phyloP scores from a whole-genome alignment of 352 stramenopile genomes.

The Globisporangium takayamanum region DNA sequence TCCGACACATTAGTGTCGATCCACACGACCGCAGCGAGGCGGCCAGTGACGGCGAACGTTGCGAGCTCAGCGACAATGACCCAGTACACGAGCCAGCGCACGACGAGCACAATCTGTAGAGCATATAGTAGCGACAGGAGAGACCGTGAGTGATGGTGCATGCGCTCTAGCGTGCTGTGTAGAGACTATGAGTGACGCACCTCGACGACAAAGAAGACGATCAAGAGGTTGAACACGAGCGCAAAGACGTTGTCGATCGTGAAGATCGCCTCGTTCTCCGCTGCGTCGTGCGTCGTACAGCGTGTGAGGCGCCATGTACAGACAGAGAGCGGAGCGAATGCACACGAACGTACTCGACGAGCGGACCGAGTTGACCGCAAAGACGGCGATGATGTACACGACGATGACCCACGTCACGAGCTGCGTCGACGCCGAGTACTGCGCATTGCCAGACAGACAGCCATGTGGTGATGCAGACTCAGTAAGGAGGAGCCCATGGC shows the following conservation, averaged over 20 bases:
- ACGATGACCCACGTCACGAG: conserved; percentile 48
- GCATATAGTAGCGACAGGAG: not conserved
- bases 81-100: conserved; percentile 54
- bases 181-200: not conserved
- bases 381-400: conserved; percentile 44
- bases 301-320: not conserved
- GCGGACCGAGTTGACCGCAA: conserved; percentile 20
- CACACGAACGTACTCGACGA: conserved; percentile 7
- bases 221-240: conserved; percentile 12
- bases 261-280: conserved; percentile 6
- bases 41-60: conserved; percentile 16
- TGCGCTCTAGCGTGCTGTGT: too few species aligned
- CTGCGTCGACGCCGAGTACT: conserved; percentile 48
- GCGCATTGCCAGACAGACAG: too few species aligned
- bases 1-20: conserved; percentile 23
- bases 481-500: not conserved
- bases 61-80: conserved; percentile 32
- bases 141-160: not conserved
- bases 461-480: not conserved
- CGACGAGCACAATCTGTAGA: conserved; percentile 31
- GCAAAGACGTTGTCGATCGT: conserved; percentile 10
- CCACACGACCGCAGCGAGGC: conserved; percentile 14
- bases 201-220: conserved; percentile 19
- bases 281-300: not conserved
- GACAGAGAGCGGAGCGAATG: not conserved